phyloP scores from a whole-genome alignment of 805 yeast genomes.

The Wickerhamomyces ciferrii region DNA sequence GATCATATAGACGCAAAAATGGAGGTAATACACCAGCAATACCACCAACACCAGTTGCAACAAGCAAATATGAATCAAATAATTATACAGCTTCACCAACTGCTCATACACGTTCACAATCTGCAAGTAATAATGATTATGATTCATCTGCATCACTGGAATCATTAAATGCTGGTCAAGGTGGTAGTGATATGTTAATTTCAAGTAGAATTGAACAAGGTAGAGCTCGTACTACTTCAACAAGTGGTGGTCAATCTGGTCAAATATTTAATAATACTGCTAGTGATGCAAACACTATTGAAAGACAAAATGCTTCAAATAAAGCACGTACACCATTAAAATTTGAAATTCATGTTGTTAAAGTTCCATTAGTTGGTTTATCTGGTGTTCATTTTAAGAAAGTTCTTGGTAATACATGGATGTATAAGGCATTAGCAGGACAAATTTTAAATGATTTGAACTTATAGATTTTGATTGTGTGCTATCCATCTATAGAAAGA shows the following conservation, averaged over 20 bases:
- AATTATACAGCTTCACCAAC: slow-evolving; percentile 24
- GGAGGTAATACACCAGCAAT: slow-evolving; percentile 29
- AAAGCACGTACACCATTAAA: slow-evolving; percentile 59
- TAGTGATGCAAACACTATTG: slow-evolving; percentile 4
- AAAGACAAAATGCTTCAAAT: slow-evolving; percentile 3
- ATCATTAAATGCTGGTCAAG: slow-evolving; percentile 55
- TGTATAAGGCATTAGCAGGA: slow-evolving; percentile 85
- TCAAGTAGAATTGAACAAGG: slow-evolving; percentile 54
- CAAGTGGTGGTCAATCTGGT: slow-evolving; percentile 2
- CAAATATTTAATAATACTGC: slow-evolving; percentile 5
- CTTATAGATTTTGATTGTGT: too few relatives aligned
- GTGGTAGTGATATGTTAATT: slow-evolving; percentile 45
- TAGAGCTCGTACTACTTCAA: slow-evolving; percentile 10
- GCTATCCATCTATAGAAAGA: too few relatives aligned
- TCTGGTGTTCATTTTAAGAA: slow-evolving; percentile 96
- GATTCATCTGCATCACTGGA: slow-evolving; percentile 46
- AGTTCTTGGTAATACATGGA: slow-evolving; percentile 91
- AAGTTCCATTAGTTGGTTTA: slow-evolving; percentile 83
- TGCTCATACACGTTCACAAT: slow-evolving; percentile 16
- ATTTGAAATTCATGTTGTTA: slow-evolving; percentile 88
- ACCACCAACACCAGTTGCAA: slow-evolving; percentile 54
- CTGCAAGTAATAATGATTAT: slow-evolving; percentile 28
- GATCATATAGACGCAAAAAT: slow-evolving; percentile 40
- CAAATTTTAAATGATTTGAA: slow-evolving; percentile 49
- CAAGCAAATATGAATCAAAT: slow-evolving; percentile 16